phyloP scores from a whole-genome alignment of 345 rosid genomes.

The Carallia pectinifolia region DNA sequence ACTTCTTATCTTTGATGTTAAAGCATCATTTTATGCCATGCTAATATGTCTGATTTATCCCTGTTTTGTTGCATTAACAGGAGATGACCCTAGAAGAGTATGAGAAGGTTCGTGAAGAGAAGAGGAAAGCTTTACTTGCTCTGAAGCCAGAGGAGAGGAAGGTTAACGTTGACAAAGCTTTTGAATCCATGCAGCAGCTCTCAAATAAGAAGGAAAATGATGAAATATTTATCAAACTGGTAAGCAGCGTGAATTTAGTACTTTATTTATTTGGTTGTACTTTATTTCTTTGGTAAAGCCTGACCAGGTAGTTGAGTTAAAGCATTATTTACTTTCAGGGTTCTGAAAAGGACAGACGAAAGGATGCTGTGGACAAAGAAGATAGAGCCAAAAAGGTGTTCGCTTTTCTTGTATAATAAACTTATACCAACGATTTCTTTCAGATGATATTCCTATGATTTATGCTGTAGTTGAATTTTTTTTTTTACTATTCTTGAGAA shows the following conservation, averaged over 20 bases:
- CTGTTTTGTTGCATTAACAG: constrained; percentile 1
- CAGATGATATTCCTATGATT: no score
- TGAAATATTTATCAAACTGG: constrained; percentile 60
- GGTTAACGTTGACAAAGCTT: constrained; percentile 55
- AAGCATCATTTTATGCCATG: no score
- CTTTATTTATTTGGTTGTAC: background rate
- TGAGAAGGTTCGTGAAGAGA: constrained; percentile 54
- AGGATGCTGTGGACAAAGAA: constrained; percentile 60
- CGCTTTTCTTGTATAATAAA: background rate
- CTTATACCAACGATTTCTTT: no score
- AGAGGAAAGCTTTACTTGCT: constrained; percentile 54
- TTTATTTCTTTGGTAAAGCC: background rate
- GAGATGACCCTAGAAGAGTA: constrained; percentile 30
- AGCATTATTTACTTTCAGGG: constrained; percentile 33
- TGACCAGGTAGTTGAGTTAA: background rate
- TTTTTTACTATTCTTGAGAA: no score
- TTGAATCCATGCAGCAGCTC: constrained; percentile 68
- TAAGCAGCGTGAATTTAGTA: background rate
- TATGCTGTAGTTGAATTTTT: no score
- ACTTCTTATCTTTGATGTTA: no score
- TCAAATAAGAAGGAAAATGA: constrained; percentile 57
- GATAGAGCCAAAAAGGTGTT: constrained; percentile 64
- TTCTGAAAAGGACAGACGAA: constrained; percentile 66
- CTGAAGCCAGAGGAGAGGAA: constrained; percentile 62
- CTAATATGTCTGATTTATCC: background rate